Evolutionary conservation across 2,329 filamentous ascomycete genomes (phyloP), one percentile per base, ranked within the genome.

Genomic region (Myrmaecium sp.): DNA sequence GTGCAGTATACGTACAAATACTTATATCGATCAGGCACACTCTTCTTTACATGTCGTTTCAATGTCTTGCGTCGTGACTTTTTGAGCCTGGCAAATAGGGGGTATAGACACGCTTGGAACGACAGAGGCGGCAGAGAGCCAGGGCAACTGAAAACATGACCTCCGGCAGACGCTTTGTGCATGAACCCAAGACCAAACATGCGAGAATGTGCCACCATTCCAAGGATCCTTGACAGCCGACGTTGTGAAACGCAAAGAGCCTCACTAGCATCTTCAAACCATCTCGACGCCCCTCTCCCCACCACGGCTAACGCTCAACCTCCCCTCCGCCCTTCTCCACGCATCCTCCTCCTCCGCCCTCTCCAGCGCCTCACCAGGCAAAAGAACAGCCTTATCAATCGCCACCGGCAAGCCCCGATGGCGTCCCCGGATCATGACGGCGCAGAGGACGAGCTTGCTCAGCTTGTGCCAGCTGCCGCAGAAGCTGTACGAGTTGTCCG

Each of bases 381-480:
- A 33, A 31, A 55, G 28, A 2, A 58, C 46, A 3, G 54, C 54
- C 34, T 51, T 48, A 41, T 70, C 64, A 33, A 69, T 60, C 24
- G 60, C 58, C 17, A 66, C 61, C 1, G 66, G 65, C 33, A 70
- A 39, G 8, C 62, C 63, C 22, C 65, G 47, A 47, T 69, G 64
- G 19, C 65, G 41, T 2, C 66, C 65, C 29, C 65, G 45, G 14
- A 69, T 43, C 64, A 69, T 69, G 27, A 68, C 58, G 3, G 55
- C 55, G 34, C 61, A 65, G 12, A 69, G 43, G 2, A 69, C 55
- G 23, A 69, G 38, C 43, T 69, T 69, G 36, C 60, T 63, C 26
- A 62, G 40, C 4, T 42, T 52, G 17, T 54, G 52, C 49, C 63
- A 65, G 20, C 51, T 40, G 4, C 62, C 64, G 13, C 44, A 58